These are phyloP conservation scores for Scedosporium dehoogii DNA, from an alignment of 2,329 filamentous ascomycete genomes.

Conservation along the genomic window DNA sequence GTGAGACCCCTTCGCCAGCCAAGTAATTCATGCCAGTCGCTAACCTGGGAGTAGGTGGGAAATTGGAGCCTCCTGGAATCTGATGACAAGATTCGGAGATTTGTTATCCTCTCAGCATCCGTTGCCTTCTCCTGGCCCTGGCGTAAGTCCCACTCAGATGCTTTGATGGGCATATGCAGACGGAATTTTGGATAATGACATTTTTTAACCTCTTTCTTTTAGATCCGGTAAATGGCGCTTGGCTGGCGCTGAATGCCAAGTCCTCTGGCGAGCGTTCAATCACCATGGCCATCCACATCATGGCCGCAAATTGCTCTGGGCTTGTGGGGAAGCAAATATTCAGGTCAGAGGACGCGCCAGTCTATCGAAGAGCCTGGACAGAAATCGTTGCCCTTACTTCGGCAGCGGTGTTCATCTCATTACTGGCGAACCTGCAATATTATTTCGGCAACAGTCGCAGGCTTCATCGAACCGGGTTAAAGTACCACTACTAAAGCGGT, in stretches of 20 bases:
- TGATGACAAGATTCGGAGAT: slow-evolving; percentile 15
- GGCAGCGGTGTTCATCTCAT: slow-evolving; percentile 13
- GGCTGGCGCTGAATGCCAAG: slow-evolving; percentile 19
- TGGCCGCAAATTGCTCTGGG: slow-evolving; percentile 20
- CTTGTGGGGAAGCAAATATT: slow-evolving; percentile 21
- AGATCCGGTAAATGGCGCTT: slow-evolving; percentile 19
- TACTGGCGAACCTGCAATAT: slow-evolving; percentile 17
- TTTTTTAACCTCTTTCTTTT: neutral
- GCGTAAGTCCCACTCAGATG: slow-evolving; percentile 16
- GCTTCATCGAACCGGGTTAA: neutral
- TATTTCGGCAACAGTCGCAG: slow-evolving; percentile 7
- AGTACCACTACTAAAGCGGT: neutral
- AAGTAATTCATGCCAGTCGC: no score
- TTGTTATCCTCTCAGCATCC: slow-evolving; percentile 18
- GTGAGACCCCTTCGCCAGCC: neutral
- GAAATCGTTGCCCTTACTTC: slow-evolving; percentile 16
- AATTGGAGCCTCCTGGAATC: slow-evolving; percentile 18
- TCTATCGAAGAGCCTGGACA: slow-evolving; percentile 19
- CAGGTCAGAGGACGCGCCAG: slow-evolving; percentile 17
- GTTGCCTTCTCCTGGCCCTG: slow-evolving; percentile 18
- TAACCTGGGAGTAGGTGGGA: slow-evolving; percentile 11
- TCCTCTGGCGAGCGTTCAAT: slow-evolving; percentile 20
- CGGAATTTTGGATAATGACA: neutral
- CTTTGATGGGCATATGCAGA: neutral
- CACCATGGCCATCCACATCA: slow-evolving; percentile 22